Percentiles rank a stretch among this genome's conserved stretches.
These are phyloP conservation scores for Fusarium sp. DNA, from an alignment of 2,329 filamentous ascomycete genomes.

Conservation along the genomic window DNA sequence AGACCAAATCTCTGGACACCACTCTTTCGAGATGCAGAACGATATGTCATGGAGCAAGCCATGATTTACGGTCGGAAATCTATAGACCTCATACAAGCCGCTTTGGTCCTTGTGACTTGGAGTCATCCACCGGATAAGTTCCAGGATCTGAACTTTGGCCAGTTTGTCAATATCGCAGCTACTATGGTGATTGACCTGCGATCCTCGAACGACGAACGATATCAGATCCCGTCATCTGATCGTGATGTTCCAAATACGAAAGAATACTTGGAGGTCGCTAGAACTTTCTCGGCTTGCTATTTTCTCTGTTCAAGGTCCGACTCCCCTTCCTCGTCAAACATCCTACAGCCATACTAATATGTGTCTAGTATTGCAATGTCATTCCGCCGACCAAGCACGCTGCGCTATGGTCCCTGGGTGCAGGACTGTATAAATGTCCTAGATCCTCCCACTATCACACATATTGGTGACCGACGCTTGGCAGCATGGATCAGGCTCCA, in stretches of 20 bases:
- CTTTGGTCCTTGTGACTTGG: conserved; percentile 35
- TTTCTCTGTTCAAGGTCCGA: conserved; percentile 26
- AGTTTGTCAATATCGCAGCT: conserved; percentile 35
- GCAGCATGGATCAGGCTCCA: conserved; percentile 22
- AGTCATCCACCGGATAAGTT: conserved; percentile 31
- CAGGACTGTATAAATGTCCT: conserved; percentile 6
- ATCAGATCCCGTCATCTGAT: background rate
- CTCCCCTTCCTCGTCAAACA: rapidly evolving
- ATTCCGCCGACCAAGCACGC: conserved; percentile 13
- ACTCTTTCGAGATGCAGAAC: conserved; percentile 29
- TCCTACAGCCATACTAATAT: background rate
- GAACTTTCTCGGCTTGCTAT: conserved; percentile 21
- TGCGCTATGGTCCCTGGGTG: conserved; percentile 27
- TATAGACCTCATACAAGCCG: conserved; percentile 34
- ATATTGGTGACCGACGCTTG: conserved; percentile 11
- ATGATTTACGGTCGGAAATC: conserved; percentile 33
- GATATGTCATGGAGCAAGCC: conserved; percentile 28
- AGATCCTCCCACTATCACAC: background rate
- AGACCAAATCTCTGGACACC: conserved; percentile 18
- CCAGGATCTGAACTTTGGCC: conserved; percentile 34
- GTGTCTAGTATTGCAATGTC: conserved; percentile 24
- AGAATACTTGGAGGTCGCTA: conserved; percentile 10
- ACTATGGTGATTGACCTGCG: conserved; percentile 36
- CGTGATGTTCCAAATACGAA: background rate
- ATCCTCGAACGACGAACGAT: conserved; percentile 30